Percentiles rank a stretch among this genome's conserved stretches.
These are phyloP conservation scores for Cryptococcus amylolentus DNA, from an alignment of 1,284 basidiomycete species.

Conservation along the genomic window DNA sequence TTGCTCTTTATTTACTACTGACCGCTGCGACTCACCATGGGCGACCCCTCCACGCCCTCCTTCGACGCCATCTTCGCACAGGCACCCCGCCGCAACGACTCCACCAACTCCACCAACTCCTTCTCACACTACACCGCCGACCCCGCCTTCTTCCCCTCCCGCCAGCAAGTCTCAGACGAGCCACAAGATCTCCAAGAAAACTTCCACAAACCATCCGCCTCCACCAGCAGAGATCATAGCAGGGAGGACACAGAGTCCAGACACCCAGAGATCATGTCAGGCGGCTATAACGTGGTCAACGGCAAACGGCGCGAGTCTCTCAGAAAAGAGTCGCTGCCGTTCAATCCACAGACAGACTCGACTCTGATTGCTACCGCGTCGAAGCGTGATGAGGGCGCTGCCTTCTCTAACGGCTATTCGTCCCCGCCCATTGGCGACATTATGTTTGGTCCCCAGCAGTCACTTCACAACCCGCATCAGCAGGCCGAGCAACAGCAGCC, in stretches of 20 bases:
- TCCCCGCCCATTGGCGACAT: constrained; percentile 20
- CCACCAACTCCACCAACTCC: constrained; percentile 10
- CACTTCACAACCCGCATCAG: not conserved
- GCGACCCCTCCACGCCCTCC: constrained; percentile 13
- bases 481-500: constrained; percentile 9
- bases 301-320: constrained; percentile 5
- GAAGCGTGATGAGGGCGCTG: not conserved
- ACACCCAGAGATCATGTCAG: constrained; percentile 1
- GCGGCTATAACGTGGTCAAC: not conserved
- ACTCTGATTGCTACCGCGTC: constrained; percentile 37
- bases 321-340: constrained; percentile 41
- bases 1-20: no score
- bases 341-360: constrained; percentile 32
- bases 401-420: constrained; percentile 1
- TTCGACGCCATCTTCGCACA: constrained; percentile 31
- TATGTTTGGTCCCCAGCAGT: constrained; percentile 15
- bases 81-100: constrained; percentile 13
- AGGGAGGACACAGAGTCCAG: not conserved
- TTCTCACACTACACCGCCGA: not conserved
- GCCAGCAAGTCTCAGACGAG: no score
- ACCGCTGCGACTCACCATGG: no score
- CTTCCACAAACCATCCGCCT: not conserved
- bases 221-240: not conserved
- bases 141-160: no score
- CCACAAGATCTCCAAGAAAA: no score